A percentile compares a stretch with the other conserved stretches of the same genome.
These are phyloP conservation scores for Penicillium hordei DNA, from an alignment of 2,329 filamentous ascomycete species.

Conservation along the genomic window DNA sequence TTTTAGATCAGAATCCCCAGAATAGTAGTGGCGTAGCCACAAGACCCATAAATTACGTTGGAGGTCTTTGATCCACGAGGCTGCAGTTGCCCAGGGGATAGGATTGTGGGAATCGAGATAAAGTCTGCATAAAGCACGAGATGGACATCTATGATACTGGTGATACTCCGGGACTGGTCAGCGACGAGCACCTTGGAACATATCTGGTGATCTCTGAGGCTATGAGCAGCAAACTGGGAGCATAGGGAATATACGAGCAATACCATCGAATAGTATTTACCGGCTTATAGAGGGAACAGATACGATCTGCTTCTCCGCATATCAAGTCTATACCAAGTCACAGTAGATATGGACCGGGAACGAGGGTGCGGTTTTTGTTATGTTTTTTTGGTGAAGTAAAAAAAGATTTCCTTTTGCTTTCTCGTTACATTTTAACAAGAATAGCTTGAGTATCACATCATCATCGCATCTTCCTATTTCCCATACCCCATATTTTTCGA, in stretches of 20 bases:
- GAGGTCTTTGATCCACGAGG: not conserved
- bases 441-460: conserved; percentile 33
- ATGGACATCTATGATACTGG: not conserved
- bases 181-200: not conserved
- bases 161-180: too few relatives aligned
- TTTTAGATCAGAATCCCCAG: not conserved
- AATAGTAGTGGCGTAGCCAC: conserved; percentile 3
- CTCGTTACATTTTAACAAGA: conserved; percentile 30
- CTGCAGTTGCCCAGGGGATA: conserved; percentile 1
- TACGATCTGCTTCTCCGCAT: not conserved
- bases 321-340: not conserved
- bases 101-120: not conserved
- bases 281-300: not conserved
- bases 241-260: not conserved
- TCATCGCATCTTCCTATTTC: conserved; percentile 30
- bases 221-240: not conserved
- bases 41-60: conserved; percentile 8
- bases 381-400: conserved; percentile 21
- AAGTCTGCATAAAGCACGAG: not conserved
- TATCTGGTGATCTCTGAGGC: not conserved
- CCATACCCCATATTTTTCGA: conserved; percentile 19
- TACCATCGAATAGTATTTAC: not conserved
- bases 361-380: conserved; percentile 12
- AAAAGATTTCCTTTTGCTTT: conserved; percentile 32
- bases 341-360: not conserved